Conservation (phyloP, 345 rosid species). For the Salix purpurea region DNA sequence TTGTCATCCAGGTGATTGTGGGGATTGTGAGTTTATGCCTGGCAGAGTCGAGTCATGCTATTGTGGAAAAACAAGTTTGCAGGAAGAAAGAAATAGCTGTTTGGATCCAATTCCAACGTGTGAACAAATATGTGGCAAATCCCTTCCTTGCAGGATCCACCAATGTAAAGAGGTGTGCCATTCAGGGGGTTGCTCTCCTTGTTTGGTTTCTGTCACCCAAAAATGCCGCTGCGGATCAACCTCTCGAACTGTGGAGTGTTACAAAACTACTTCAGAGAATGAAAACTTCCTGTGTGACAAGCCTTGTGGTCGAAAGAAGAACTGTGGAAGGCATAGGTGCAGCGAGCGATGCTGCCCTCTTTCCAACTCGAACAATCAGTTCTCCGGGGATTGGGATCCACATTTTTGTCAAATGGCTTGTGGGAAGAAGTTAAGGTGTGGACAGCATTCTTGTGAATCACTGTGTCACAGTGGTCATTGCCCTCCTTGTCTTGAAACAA, state of each 20-base stretch:
- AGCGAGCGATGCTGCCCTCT: slow-evolving; percentile 93
- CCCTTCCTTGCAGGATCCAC: slow-evolving; percentile 70
- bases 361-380: slow-evolving; percentile 39
- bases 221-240: slow-evolving; percentile 79
- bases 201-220: slow-evolving; percentile 60
- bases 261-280: slow-evolving; percentile 43
- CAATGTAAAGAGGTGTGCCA: slow-evolving; percentile 69
- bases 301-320: slow-evolving; percentile 82
- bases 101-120: slow-evolving; percentile 85
- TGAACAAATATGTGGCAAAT: slow-evolving; percentile 53
- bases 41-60: slow-evolving; percentile 60
- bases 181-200: slow-evolving; percentile 79
- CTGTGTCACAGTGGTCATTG: slow-evolving; percentile 96
- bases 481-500: slow-evolving; percentile 87
- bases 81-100: slow-evolving; percentile 68
- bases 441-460: slow-evolving; percentile 83
- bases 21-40: slow-evolving; percentile 68
- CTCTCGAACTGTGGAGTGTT: slow-evolving; percentile 68
- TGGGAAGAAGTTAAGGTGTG: slow-evolving; percentile 87
- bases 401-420: slow-evolving; percentile 85
- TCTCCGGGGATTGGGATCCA: slow-evolving; percentile 67
- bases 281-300: slow-evolving; percentile 68
- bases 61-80: slow-evolving; percentile 75
- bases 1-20: slow-evolving; percentile 90
- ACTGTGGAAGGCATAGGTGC: slow-evolving; percentile 88